Conservation (phyloP, 2,329 filamentous ascomycete genomes). For the Thelonectria discophora region DNA sequence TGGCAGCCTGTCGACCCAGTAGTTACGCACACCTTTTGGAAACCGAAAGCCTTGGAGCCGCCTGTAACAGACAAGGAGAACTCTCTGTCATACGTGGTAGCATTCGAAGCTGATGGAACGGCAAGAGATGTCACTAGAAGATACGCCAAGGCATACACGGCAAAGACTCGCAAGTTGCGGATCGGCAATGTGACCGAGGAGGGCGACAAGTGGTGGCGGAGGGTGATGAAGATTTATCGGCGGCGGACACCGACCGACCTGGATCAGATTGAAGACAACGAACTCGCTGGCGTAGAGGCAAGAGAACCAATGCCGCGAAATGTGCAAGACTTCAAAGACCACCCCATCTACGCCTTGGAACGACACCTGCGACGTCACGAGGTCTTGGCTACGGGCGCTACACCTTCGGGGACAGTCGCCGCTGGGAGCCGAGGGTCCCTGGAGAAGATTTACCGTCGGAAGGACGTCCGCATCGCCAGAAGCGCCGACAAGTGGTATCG, state of each 20-base stretch:
- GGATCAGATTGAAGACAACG: conserved; percentile 84
- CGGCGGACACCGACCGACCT: conserved; percentile 62
- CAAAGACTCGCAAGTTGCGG: conserved; percentile 85
- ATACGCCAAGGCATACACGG: conserved; percentile 88
- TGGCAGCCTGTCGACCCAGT: conserved; percentile 91
- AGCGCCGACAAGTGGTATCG: conserved; percentile 93
- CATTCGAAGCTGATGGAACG: conserved; percentile 81
- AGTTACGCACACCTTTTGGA: conserved; percentile 80
- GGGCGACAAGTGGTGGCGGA: conserved; percentile 63
- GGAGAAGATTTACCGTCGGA: conserved; percentile 83
- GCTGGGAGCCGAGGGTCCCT: conserved; percentile 69
- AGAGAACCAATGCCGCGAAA: conserved; percentile 87
- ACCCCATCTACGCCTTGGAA: conserved; percentile 84
- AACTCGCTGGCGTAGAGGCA: conserved; percentile 75
- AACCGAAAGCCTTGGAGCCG: conserved; percentile 81
- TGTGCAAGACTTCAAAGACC: conserved; percentile 86
- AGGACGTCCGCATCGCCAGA: conserved; percentile 79
- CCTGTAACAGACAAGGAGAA: conserved; percentile 81
- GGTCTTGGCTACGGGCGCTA: conserved; percentile 75
- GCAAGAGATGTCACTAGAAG: conserved; percentile 87
- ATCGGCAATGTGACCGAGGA: conserved; percentile 69
- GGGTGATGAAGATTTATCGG: conserved; percentile 59
- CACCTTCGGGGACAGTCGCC: conserved; percentile 79
- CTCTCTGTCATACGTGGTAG: conserved; percentile 82
- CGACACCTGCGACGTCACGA: conserved; percentile 86